Base-by-base conservation (phyloP, 2,329 filamentous ascomycete species). In the Amauroascus verrucosus region DNA sequence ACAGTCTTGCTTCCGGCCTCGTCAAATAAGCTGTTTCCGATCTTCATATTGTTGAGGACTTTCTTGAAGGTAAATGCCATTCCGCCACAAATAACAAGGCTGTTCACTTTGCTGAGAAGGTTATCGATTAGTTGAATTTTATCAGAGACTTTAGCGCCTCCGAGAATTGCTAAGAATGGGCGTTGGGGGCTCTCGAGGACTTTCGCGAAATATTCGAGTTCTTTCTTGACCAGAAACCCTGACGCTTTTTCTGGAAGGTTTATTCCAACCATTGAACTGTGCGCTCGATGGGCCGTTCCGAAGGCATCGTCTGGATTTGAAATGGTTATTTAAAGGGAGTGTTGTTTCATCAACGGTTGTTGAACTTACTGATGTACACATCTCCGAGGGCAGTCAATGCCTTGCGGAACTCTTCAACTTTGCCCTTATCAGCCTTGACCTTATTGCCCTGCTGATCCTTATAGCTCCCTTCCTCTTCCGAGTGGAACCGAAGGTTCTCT, bases 51-150 rank as follows among this genome's bases (percentile, higher is more conserved):
- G 75, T 96, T 82, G 54, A 97, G 81, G n/a, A 88, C 91, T 82
- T 98, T 98, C 82, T 97, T 97, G 82, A 98, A 98, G 64, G 93
- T 98, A 78, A 97, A 98, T 59, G 93, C 90, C 93, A 98, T 98
- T 65, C 83, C 93, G 69, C 93, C 93, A 71, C 91, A 95, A 75
- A 98, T 85, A 74, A 98, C 86, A 61, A 98, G 81, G 71, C 85
- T 93, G 81, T 98, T 82, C 72, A 98, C 90, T 82, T 98, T 97
- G 74, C 89, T 87, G 62, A 98, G 85, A 61, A 98, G 80, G 80
- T 98, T 98, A 77, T 98, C 90, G 69, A 98, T 97, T 64, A 98
- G 81, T 79, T 96, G 88, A 72, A 98, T 98, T 85, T 98, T 98
- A 81, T 98, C 93, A 43, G 88, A 94, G 63, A 98, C 89, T 82